phyloP scores from a whole-genome alignment of 2,329 filamentous ascomycete genomes.

The Chrysoporthe austroafricana region DNA sequence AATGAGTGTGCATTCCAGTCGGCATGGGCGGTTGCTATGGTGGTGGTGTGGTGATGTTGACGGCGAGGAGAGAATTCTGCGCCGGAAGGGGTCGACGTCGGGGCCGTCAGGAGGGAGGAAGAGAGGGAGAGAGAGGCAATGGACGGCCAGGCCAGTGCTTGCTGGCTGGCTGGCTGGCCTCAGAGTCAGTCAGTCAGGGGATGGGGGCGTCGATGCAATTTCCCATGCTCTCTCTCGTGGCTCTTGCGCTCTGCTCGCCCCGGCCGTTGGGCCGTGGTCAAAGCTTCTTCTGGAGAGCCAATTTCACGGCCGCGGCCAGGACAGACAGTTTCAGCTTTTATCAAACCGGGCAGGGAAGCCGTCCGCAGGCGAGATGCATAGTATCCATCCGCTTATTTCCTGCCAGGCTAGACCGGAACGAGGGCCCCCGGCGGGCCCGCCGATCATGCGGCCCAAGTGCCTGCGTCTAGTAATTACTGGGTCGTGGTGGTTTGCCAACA shows the following conservation, averaged over 20 bases:
- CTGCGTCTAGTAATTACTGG: no score
- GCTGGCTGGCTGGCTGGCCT: no score
- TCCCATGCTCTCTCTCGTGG: neutral
- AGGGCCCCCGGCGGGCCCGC: neutral
- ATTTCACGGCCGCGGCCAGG: neutral
- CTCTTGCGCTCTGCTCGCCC: neutral
- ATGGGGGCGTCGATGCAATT: neutral
- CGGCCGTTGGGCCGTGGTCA: neutral
- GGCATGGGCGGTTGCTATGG: neutral
- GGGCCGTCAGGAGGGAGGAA: neutral
- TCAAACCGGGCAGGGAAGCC: neutral
- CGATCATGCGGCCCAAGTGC: neutral
- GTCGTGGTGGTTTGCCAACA: no score
- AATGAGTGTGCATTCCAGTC: conserved; percentile 12
- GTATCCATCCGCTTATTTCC: neutral
- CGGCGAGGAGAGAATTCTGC: neutral
- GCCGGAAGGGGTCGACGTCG: neutral
- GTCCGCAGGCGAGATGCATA: neutral
- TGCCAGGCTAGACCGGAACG: neutral
- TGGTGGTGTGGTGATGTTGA: neutral
- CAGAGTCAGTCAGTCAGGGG: neutral
- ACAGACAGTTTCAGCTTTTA: conserved; percentile 11
- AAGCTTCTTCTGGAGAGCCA: conserved; percentile 5
- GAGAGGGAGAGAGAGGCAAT: neutral
- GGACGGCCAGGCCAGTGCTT: no score